Percentiles rank a stretch among this genome's conserved stretches.
Evolutionary conservation across 306 rosid genomes (phyloP).

Genomic region (Datisca glomerata): DNA sequence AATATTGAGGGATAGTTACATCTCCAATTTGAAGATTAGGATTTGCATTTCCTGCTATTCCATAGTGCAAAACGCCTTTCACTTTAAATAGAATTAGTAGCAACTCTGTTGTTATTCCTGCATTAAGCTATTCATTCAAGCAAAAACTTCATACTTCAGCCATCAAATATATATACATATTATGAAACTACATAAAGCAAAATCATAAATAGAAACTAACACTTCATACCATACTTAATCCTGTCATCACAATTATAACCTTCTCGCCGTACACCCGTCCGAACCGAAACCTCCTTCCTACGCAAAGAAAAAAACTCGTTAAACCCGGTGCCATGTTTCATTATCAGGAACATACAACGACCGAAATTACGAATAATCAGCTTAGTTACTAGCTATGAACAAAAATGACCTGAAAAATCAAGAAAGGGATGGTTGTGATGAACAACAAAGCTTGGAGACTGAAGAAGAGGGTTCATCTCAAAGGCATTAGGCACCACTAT

Average conservation of each 20-base stretch:
- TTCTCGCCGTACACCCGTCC: constrained; percentile 34
- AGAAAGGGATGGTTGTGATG: constrained; percentile 31
- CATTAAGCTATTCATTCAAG: constrained; percentile 40
- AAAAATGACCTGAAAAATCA: constrained; percentile 41
- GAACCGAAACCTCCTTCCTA: constrained; percentile 66
- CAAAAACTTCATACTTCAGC: background rate
- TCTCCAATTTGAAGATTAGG: constrained; percentile 64
- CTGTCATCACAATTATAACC: constrained; percentile 52
- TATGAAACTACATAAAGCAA: background rate
- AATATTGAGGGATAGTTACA: constrained; percentile 51
- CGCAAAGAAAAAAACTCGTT: constrained; percentile 1
- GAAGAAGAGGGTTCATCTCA: constrained; percentile 70
- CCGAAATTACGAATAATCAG: background rate
- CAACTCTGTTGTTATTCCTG: constrained; percentile 52
- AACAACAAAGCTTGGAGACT: constrained; percentile 30
- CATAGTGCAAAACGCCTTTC: constrained; percentile 54
- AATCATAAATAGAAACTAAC: background rate
- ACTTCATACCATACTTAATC: constrained; percentile 51
- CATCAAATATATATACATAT: background rate
- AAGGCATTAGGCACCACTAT: constrained; percentile 63
- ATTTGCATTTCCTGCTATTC: constrained; percentile 72
- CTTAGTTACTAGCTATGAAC: background rate
- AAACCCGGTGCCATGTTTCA: background rate
- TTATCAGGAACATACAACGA: background rate
- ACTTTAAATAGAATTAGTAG: constrained; percentile 40